Base-by-base conservation (phyloP, 23 red algal genomes). In the Cyanidiococcus yangmingshanensis region DNA sequence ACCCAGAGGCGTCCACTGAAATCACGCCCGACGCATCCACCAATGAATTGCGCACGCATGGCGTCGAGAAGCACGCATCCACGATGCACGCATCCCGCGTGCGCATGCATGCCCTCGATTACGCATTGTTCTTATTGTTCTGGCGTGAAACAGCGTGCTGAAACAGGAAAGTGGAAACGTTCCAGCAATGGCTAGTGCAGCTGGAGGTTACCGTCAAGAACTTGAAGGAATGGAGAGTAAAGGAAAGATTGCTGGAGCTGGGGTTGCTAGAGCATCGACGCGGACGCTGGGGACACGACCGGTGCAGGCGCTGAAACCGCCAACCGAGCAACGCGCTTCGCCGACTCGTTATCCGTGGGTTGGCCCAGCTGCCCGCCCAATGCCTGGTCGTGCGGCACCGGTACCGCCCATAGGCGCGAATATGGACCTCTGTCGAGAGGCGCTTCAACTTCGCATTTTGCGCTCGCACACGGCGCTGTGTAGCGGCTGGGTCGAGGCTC, bases 401-500 rank as follows among this genome's bases (percentile, higher is more conserved):
- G 63, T 29, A 35, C 21, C 3, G 27, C 63, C 32, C 3, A 2
- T 7, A 71, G 12, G 7, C 16, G 12, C 32, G 7, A 35, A 71
- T 25, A 25, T 35, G 63, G 63, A 32, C 63, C n/a, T 25, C 63
- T 32, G 63, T 29, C 63, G 63, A 2, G 63, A 71, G 63, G 63
- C 63, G 27, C 63, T 32, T 25, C 21, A 71, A 29, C 32, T 71
- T 25, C 63, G 63, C 27, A 71, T 71, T 35, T 29, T 71, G 63
- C 63, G 63, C 16, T 25, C 63, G 63, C 63, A 71, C n/a, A 30
- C 27, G 21, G 63, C 63, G 63, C n/a, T 71, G 12, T 71, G 63
- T 30, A 71, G 63, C 27, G 63, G 63, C 32, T 71, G 63, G 63
- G 63, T 71, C n/a, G 63, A 71, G 63, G 63, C 63, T 25, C 15